phyloP scores from a whole-genome alignment of 1,284 basidiomycete genomes.

The Pisolithus thermaeus region DNA sequence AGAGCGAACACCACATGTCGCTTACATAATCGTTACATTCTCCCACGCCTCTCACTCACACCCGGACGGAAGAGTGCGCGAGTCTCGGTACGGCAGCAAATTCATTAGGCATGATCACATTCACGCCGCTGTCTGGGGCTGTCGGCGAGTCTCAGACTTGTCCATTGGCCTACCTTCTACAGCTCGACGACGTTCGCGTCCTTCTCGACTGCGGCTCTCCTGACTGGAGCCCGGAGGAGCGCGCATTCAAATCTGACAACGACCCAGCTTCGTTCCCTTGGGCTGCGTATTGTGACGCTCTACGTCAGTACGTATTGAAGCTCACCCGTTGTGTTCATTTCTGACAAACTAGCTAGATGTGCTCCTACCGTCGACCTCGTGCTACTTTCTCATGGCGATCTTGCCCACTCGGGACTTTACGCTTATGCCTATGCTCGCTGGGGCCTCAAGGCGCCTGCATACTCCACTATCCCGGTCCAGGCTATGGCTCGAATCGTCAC shows the following conservation, averaged over 20 bases:
- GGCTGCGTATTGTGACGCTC: slow-evolving; percentile 57
- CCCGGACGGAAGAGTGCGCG: background rate
- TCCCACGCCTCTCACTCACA: slow-evolving; percentile 26
- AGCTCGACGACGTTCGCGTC: slow-evolving; percentile 92
- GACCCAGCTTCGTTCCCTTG: slow-evolving; percentile 39
- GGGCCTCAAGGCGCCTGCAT: slow-evolving; percentile 89
- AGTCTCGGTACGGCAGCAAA: no score
- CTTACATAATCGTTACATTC: slow-evolving; percentile 25
- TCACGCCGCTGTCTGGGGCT: slow-evolving; percentile 84
- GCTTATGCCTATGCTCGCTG: slow-evolving; percentile 87
- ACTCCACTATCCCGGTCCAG: slow-evolving; percentile 93
- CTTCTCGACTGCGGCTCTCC: slow-evolving; percentile 93
- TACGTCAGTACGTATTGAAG: slow-evolving; percentile 54
- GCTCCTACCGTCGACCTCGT: slow-evolving; percentile 81
- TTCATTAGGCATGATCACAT: slow-evolving; percentile 72
- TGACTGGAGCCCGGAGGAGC: slow-evolving; percentile 71
- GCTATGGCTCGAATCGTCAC: slow-evolving; percentile 93
- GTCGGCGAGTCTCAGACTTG: slow-evolving; percentile 61
- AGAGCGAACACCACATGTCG: slow-evolving; percentile 29
- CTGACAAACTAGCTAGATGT: slow-evolving; percentile 38
- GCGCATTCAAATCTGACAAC: slow-evolving; percentile 29
- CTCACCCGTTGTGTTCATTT: slow-evolving; percentile 1
- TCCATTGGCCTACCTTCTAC: slow-evolving; percentile 80
- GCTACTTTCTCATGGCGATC: slow-evolving; percentile 89
- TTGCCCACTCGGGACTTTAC: slow-evolving; percentile 85